These are phyloP conservation scores for Phytopythium delawarense DNA, from an alignment of 352 stramenopile species.

Conservation along the genomic window DNA sequence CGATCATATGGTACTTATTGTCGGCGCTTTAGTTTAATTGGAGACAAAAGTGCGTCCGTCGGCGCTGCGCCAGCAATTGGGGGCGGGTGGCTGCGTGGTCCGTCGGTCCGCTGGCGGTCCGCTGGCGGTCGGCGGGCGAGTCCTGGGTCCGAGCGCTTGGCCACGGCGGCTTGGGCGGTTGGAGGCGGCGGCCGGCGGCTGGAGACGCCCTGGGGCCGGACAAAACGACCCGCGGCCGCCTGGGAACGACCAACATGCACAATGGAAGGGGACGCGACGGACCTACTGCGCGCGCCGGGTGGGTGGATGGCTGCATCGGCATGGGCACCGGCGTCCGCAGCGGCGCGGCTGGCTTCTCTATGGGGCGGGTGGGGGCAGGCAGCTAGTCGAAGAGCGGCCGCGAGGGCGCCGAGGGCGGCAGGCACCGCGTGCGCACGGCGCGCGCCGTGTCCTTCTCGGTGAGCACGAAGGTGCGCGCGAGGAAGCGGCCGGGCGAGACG, in stretches of 20 bases:
- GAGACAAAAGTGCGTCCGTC: not conserved
- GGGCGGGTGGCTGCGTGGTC: not conserved
- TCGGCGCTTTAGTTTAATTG: conserved; percentile 4
- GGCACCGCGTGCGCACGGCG: conserved; percentile 30
- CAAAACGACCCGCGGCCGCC: not conserved
- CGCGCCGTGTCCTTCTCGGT: conserved; percentile 20
- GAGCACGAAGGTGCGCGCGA: conserved; percentile 33
- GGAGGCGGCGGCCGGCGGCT: no score
- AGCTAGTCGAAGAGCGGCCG: conserved; percentile 43
- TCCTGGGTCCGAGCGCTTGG: not conserved
- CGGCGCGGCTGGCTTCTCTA: not conserved
- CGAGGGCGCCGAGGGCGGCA: conserved; percentile 25
- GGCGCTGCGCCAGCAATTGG: not conserved
- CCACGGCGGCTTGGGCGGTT: not conserved
- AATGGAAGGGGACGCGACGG: not conserved
- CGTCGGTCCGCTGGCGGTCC: not conserved
- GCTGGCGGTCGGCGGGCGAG: not conserved
- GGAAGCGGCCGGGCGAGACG: conserved; percentile 25
- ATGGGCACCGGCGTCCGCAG: not conserved
- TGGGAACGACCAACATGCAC: not conserved
- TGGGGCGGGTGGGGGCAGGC: not conserved
- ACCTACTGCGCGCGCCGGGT: not conserved
- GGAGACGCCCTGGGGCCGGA: not conserved
- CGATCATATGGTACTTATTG: conserved; percentile 5
- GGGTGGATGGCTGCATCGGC: not conserved